A percentile compares a stretch with the other conserved stretches of the same genome.
phyloP scores from a whole-genome alignment of 352 stramenopile genomes.

The Globisporangium paddicum region DNA sequence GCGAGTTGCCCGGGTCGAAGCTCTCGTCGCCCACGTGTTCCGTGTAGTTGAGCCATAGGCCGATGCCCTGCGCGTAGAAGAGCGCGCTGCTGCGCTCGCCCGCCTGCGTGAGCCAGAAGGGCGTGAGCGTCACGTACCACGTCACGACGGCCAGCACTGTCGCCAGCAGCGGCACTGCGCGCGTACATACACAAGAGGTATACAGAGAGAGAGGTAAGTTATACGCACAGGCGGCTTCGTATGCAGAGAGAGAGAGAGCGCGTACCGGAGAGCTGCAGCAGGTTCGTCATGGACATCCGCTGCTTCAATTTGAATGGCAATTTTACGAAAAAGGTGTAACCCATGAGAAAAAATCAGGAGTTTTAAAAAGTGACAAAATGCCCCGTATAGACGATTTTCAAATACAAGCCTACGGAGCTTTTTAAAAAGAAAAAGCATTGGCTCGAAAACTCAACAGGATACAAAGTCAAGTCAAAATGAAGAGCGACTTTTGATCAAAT shows the following conservation, averaged over 20 bases:
- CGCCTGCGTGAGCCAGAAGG: conserved; percentile 61
- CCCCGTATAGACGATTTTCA: no score
- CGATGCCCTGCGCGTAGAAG: conserved; percentile 79
- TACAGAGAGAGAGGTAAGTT: conserved; percentile 1
- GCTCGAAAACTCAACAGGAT: no score
- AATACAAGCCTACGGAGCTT: no score
- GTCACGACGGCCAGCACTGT: conserved; percentile 36
- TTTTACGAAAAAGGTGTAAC: no score
- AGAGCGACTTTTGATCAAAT: no score
- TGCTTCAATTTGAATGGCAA: no score
- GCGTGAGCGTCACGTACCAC: conserved; percentile 72
- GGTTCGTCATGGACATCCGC: conserved; percentile 31
- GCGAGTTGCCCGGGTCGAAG: conserved; percentile 73
- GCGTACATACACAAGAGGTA: background rate
- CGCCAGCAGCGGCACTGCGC: conserved; percentile 46
- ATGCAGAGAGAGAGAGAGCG: background rate
- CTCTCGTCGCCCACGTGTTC: conserved; percentile 58
- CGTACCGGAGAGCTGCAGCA: conserved; percentile 40
- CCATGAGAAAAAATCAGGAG: no score
- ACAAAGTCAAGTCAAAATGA: no score
- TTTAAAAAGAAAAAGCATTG: no score
- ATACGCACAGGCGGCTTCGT: background rate
- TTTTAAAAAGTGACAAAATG: no score
- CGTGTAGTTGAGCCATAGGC: conserved; percentile 81
- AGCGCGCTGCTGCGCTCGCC: conserved; percentile 32